phyloP scores from a whole-genome alignment of 345 rosid genomes.

The Pistacia integerrima region DNA sequence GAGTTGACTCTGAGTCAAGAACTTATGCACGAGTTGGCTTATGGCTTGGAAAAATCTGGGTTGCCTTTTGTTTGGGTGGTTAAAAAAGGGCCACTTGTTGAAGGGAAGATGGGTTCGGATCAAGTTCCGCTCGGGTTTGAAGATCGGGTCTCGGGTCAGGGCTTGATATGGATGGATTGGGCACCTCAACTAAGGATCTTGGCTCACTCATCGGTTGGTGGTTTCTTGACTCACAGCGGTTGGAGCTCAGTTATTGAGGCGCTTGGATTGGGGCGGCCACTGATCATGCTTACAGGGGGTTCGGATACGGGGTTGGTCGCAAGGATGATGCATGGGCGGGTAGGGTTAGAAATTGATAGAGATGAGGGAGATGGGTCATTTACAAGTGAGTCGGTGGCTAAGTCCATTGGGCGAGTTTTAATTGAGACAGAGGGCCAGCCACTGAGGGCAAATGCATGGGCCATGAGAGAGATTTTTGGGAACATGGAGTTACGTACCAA shows the following conservation, averaged over 20 bases:
- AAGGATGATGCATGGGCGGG: slow-evolving; percentile 14
- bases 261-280: slow-evolving; percentile 17
- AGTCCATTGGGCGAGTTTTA: slow-evolving; percentile 25
- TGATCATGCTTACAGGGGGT: slow-evolving; percentile 17
- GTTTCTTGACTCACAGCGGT: slow-evolving; percentile 35
- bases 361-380: slow-evolving; percentile 26
- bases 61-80: slow-evolving; percentile 31
- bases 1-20: slow-evolving; percentile 22
- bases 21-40: slow-evolving; percentile 23
- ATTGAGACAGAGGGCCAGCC: slow-evolving; percentile 17
- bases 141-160: slow-evolving; percentile 10
- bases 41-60: slow-evolving; percentile 26
- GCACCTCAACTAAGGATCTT: slow-evolving; percentile 27
- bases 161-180: slow-evolving; percentile 26
- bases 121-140: slow-evolving; percentile 15
- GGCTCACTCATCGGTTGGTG: slow-evolving; percentile 27
- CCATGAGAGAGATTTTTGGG: slow-evolving; percentile 20
- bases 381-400: slow-evolving; percentile 20
- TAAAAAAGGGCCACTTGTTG: background rate
- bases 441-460: slow-evolving; percentile 24
- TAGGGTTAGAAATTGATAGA: slow-evolving; percentile 26
- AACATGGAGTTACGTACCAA: background rate
- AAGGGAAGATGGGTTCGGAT: background rate
- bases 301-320: slow-evolving; percentile 26
- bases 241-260: slow-evolving; percentile 32